Evolutionary conservation across 1,284 basidiomycete genomes (phyloP).

Genomic region (Macrocystidia cucumis): DNA sequence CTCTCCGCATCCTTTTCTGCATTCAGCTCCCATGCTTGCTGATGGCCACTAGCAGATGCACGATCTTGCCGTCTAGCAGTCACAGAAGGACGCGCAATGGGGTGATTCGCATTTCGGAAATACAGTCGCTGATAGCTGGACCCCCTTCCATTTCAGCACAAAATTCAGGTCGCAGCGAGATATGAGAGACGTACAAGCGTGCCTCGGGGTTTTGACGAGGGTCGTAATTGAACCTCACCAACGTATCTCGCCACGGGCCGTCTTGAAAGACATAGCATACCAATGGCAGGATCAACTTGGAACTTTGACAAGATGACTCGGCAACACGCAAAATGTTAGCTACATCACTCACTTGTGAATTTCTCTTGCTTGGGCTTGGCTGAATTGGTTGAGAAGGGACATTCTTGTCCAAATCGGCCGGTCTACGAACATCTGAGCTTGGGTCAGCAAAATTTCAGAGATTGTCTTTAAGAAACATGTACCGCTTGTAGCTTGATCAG

Average conservation of each 20-base stretch:
- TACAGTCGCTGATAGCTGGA: conserved; percentile 77
- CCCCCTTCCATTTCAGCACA: neutral
- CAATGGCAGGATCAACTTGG: conserved; percentile 62
- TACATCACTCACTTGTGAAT: conserved; percentile 51
- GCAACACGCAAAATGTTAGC: too few relatives aligned
- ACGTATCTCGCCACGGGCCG: conserved; percentile 89
- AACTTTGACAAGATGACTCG: conserved; percentile 42
- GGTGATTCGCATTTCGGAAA: conserved; percentile 77
- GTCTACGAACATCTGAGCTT: conserved; percentile 49
- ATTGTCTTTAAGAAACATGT: conserved; percentile 11
- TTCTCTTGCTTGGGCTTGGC: conserved; percentile 57
- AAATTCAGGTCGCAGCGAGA: conserved; percentile 2
- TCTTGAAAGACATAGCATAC: conserved; percentile 87
- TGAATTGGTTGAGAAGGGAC: conserved; percentile 80
- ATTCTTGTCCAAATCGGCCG: conserved; percentile 88
- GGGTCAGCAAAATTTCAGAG: conserved; percentile 8
- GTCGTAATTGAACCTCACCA: conserved; percentile 87
- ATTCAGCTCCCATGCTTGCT: conserved; percentile 30
- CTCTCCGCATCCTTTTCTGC: conserved; percentile 30
- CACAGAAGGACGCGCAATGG: conserved; percentile 65
- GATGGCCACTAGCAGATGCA: conserved; percentile 26
- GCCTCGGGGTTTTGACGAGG: conserved; percentile 67
- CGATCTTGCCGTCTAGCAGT: conserved; percentile 59
- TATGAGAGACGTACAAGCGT: conserved; percentile 49
- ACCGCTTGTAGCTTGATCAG: conserved; percentile 57